A percentile compares a stretch with the other conserved stretches of the same genome.
Evolutionary conservation across 2,329 filamentous ascomycete species (phyloP).

Genomic region (Keithomyces neogunnii): DNA sequence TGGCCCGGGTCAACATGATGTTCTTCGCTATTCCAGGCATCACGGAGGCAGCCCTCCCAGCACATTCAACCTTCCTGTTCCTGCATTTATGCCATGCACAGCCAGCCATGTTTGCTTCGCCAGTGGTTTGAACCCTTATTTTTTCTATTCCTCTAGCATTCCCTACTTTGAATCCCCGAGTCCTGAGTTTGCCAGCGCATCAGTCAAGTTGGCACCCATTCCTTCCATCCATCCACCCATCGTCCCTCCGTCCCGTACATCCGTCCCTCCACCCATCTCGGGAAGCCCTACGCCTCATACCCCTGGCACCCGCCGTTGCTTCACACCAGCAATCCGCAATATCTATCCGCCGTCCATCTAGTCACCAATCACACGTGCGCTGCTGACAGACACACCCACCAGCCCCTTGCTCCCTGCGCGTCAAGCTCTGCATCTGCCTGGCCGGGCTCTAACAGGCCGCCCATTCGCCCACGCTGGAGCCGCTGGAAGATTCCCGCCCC

Average conservation of each 20-base stretch:
- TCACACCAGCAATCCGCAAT: slow-evolving; percentile 1
- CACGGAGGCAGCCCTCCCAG: background rate
- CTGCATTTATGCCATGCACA: slow-evolving; percentile 18
- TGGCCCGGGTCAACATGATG: slow-evolving; percentile 4
- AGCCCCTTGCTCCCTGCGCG: background rate
- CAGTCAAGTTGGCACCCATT: background rate
- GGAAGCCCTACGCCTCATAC: background rate
- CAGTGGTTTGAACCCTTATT: background rate
- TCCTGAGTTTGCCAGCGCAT: background rate
- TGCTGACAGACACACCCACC: background rate
- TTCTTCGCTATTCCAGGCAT: background rate
- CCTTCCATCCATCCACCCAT: background rate
- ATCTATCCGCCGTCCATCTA: slow-evolving; percentile 7
- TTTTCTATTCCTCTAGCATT: background rate
- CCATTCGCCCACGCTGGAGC: background rate
- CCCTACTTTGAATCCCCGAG: background rate
- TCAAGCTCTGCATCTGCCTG: slow-evolving; percentile 8
- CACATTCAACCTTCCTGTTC: slow-evolving; percentile 13
- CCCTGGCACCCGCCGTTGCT: slow-evolving; percentile 1
- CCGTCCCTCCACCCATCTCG: background rate
- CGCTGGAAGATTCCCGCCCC: slow-evolving; percentile 1
- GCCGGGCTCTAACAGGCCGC: slow-evolving; percentile 5
- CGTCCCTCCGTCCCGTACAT: background rate
- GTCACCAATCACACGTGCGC: slow-evolving; percentile 1
- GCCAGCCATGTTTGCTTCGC: background rate